A percentile compares a stretch with the other conserved stretches of the same genome.
These are phyloP conservation scores for Malus orientalis DNA, from an alignment of 306 rosid genomes.

Conservation along the genomic window DNA sequence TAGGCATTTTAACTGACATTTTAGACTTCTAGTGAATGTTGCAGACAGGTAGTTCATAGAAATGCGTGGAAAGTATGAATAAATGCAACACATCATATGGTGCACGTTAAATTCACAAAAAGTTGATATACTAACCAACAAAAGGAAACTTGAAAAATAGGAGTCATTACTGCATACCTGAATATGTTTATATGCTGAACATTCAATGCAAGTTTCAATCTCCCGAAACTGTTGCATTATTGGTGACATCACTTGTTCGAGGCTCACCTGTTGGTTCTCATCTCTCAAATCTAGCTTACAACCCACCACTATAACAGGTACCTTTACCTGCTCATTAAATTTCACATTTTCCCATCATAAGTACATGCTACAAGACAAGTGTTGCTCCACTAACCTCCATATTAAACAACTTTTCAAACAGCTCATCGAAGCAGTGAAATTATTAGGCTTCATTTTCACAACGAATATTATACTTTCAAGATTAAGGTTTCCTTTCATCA, in stretches of 20 bases:
- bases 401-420: not conserved
- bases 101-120: not conserved
- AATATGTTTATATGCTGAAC: slow-evolving; percentile 84
- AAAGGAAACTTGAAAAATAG: not conserved
- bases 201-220: slow-evolving; percentile 97
- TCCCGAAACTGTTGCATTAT: slow-evolving; percentile 99
- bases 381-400: not conserved
- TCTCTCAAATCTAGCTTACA: slow-evolving; percentile 96
- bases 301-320: slow-evolving; percentile 94
- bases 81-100: not conserved
- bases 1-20: slow-evolving; percentile 1
- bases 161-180: slow-evolving; percentile 45
- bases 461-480: not conserved
- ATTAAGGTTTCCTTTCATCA: not conserved
- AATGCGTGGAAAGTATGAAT: not conserved
- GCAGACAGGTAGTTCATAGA: not conserved
- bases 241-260: slow-evolving; percentile 97
- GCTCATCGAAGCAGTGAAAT: not conserved
- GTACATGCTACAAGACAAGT: not conserved
- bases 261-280: slow-evolving; percentile 81
- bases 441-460: not conserved
- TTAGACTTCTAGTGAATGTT: not conserved
- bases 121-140: not conserved
- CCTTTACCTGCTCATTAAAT: slow-evolving; percentile 64
- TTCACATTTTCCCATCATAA: not conserved